phyloP scores from a whole-genome alignment of 306 rosid species.

The Sicyos edulis region DNA sequence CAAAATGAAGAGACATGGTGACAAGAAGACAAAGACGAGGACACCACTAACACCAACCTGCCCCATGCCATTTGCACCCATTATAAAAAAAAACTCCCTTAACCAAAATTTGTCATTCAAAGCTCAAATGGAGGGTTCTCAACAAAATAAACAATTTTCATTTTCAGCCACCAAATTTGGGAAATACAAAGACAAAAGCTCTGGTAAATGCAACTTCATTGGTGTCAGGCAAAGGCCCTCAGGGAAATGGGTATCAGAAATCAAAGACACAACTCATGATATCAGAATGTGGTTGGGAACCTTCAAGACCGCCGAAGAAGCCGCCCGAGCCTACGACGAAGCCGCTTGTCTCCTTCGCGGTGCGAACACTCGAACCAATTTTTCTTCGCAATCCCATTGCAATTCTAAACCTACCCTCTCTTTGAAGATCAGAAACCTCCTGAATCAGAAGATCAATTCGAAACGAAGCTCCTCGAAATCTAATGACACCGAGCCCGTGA shows the following conservation, averaged over 20 bases:
- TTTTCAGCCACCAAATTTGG: conserved; percentile 21
- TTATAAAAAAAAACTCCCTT: neutral
- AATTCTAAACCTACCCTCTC: conserved; percentile 41
- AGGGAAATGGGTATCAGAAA: conserved; percentile 92
- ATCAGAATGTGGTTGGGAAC: conserved; percentile 89
- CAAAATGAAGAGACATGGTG: conserved; percentile 20
- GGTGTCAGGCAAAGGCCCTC: conserved; percentile 89
- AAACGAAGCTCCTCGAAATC: conserved; percentile 25
- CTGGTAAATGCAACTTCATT: conserved; percentile 40
- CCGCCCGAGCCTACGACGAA: conserved; percentile 82
- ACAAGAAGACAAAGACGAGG: conserved; percentile 52
- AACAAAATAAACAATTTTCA: conserved; percentile 23
- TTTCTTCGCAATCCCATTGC: conserved; percentile 30
- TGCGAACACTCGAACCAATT: conserved; percentile 68
- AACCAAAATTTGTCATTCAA: neutral
- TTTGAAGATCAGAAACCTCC: conserved; percentile 56
- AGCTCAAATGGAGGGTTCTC: neutral
- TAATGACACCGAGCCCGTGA: neutral
- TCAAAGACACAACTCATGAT: conserved; percentile 75
- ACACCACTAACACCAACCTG: conserved; percentile 43
- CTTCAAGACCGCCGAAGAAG: conserved; percentile 66
- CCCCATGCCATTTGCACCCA: neutral
- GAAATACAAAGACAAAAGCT: conserved; percentile 29
- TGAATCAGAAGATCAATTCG: conserved; percentile 36
- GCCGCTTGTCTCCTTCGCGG: conserved; percentile 78